Percentiles rank a stretch among this genome's conserved stretches.
Evolutionary conservation across 1,284 basidiomycete species (phyloP).

Genomic region (Meira miltonrushii): DNA sequence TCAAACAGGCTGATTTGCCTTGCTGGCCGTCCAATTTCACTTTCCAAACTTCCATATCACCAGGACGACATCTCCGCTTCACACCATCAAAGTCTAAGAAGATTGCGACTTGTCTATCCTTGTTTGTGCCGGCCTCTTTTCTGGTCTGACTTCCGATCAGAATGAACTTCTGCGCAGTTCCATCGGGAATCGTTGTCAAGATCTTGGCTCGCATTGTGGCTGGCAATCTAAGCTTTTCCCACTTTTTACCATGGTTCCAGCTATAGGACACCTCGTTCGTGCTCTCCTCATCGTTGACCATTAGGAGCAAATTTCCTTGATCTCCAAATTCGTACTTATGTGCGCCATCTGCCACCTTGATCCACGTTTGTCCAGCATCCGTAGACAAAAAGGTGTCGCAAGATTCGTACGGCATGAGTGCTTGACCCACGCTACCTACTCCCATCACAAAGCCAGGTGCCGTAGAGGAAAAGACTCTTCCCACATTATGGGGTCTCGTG

Average conservation of each 20-base stretch:
- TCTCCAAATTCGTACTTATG: constrained; percentile 97
- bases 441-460: constrained; percentile 93
- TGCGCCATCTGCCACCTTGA: constrained; percentile 69
- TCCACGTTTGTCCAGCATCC: constrained; percentile 83
- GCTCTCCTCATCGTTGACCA: constrained; percentile 79
- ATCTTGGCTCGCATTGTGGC: constrained; percentile 67
- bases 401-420: constrained; percentile 72
- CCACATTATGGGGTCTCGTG: constrained; percentile 82
- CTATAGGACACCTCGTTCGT: constrained; percentile 73
- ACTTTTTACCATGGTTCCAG: constrained; percentile 75
- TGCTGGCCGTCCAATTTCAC: constrained; percentile 67
- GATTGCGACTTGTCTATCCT: constrained; percentile 65
- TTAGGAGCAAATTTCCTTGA: constrained; percentile 72
- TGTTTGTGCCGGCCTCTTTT: constrained; percentile 58
- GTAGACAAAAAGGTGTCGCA: constrained; percentile 89
- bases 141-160: constrained; percentile 74
- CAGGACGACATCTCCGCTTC: constrained; percentile 63
- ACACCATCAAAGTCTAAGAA: constrained; percentile 78
- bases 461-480: constrained; percentile 84
- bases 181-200: constrained; percentile 82
- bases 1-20: constrained; percentile 62
- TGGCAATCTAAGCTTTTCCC: constrained; percentile 70
- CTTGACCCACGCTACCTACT: constrained; percentile 76
- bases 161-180: constrained; percentile 86
- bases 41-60: constrained; percentile 85